Conservation (phyloP, 257 asterid species). For the Plantago elongata region DNA sequence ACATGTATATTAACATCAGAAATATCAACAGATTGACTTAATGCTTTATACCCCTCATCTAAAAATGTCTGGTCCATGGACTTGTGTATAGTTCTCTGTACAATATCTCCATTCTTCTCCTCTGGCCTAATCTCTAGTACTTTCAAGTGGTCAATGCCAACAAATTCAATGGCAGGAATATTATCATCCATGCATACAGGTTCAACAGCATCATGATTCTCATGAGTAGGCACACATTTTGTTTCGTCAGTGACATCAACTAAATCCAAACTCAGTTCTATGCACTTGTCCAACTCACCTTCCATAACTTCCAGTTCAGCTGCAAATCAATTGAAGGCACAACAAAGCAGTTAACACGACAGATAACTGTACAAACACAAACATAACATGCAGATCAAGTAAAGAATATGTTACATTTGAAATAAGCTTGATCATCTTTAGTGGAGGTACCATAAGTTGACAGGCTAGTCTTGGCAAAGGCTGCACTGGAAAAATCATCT, state of each 20-base stretch:
- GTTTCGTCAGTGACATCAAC: not conserved
- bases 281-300: not conserved
- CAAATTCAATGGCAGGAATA: not conserved
- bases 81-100: slow-evolving; percentile 12
- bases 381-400: no score
- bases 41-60: slow-evolving; percentile 7
- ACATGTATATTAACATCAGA: slow-evolving; percentile 4
- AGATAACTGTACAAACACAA: no score
- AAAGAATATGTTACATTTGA: slow-evolving; percentile 21
- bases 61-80: not conserved
- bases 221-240: not conserved
- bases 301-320: slow-evolving; percentile 24
- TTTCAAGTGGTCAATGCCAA: slow-evolving; percentile 17
- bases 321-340: slow-evolving; percentile 10
- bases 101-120: slow-evolving; percentile 5
- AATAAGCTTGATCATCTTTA: slow-evolving; percentile 21
- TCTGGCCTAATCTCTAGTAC: slow-evolving; percentile 11
- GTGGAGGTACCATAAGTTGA: not conserved
- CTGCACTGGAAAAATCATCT: slow-evolving; percentile 16
- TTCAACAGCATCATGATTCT: not conserved
- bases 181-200: not conserved
- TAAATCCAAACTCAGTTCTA: not conserved
- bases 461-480: slow-evolving; percentile 15
- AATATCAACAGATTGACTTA: slow-evolving; percentile 18
- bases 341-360: no score